A percentile compares a stretch with the other conserved stretches of the same genome.
Evolutionary conservation across 2,329 filamentous ascomycete species (phyloP).

Genomic region (Fusarium foetens): DNA sequence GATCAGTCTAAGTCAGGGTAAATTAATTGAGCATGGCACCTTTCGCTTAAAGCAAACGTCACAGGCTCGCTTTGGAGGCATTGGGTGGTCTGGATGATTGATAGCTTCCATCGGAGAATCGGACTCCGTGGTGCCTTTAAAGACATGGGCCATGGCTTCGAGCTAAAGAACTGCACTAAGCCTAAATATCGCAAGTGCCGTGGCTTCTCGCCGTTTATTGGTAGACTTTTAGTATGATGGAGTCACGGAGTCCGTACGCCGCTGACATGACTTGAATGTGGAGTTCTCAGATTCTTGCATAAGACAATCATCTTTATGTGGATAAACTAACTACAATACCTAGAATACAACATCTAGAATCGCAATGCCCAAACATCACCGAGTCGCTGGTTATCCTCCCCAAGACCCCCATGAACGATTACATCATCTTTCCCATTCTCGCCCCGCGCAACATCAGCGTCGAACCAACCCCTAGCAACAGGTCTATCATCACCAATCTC

Average conservation of each 20-base stretch:
- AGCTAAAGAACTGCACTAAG: neutral
- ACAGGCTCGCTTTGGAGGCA: constrained; percentile 4
- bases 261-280: neutral
- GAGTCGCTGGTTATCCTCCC: neutral
- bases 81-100: neutral
- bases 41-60: constrained; percentile 6
- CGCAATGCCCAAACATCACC: neutral
- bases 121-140: neutral
- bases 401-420: neutral
- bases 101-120: neutral
- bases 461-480: constrained; percentile 4
- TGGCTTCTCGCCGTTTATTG: neutral
- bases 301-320: no score
- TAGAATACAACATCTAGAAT: neutral
- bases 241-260: neutral
- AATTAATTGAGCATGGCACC: neutral
- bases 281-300: neutral
- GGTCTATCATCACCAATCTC: neutral
- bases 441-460: neutral
- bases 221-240: neutral
- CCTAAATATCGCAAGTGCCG: neutral
- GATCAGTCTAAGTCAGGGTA: fast-evolving
- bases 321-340: neutral
- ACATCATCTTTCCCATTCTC: fast-evolving
- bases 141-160: neutral